Conservation (phyloP, 139 green algal genomes). For the Edaphochlamys debaryana region DNA sequence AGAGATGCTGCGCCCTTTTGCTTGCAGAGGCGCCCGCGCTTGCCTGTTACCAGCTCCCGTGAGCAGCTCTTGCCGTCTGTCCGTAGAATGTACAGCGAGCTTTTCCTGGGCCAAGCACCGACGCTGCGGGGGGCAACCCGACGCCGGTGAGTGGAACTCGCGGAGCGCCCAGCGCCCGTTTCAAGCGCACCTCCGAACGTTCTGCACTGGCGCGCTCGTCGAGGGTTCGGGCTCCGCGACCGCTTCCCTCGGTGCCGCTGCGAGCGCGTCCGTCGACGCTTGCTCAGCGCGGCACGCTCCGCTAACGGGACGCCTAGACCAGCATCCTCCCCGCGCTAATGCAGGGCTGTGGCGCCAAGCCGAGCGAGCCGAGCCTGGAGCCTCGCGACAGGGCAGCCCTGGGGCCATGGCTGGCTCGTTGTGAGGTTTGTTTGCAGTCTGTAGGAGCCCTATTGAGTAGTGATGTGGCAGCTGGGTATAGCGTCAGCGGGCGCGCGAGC, state of each 20-base stretch:
- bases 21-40: slow-evolving; percentile 20
- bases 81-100: slow-evolving; percentile 88
- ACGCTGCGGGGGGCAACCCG: background rate
- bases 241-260: background rate
- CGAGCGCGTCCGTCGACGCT: background rate
- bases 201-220: slow-evolving; percentile 18
- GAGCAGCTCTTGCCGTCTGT: slow-evolving; percentile 94
- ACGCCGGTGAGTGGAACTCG: too few species aligned
- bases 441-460: too few species aligned
- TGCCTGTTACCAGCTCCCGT: slow-evolving; percentile 90
- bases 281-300: background rate
- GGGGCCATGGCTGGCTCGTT: background rate
- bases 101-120: slow-evolving; percentile 57
- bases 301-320: background rate
- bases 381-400: background rate
- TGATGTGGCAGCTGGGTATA: too few species aligned
- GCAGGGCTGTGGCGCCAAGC: background rate
- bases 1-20: too few species aligned
- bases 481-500: background rate
- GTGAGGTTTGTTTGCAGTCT: background rate
- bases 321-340: background rate
- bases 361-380: background rate
- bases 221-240: slow-evolving; percentile 13
- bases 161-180: too few species aligned
- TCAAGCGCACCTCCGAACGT: too few species aligned